Conservation (phyloP, 345 rosid genomes). For the Lumnitzera racemosa region DNA sequence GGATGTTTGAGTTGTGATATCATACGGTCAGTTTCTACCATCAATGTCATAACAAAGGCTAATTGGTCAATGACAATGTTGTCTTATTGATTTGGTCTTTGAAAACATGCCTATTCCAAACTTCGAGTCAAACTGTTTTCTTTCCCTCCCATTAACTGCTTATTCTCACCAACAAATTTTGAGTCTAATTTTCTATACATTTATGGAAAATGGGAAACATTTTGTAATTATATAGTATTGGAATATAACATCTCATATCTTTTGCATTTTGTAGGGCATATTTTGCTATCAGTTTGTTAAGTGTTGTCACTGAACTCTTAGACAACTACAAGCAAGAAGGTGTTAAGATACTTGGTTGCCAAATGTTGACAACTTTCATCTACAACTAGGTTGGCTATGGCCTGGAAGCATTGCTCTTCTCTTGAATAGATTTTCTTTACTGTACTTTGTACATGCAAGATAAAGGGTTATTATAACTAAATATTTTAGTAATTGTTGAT, state of each 20-base stretch:
- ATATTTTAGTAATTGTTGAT: no score
- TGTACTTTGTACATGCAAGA: not conserved
- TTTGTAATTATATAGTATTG: not conserved
- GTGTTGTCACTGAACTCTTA: slow-evolving; percentile 64
- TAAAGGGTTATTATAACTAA: not conserved
- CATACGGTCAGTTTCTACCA: no score
- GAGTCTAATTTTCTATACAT: no score
- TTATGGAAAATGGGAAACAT: not conserved
- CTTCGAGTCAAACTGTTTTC: no score
- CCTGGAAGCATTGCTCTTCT: not conserved
- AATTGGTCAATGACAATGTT: no score
- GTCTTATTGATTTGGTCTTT: no score
- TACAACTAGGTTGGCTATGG: slow-evolving; percentile 56
- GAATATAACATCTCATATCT: not conserved
- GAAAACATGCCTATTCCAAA: no score
- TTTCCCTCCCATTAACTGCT: no score
- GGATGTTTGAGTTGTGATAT: no score
- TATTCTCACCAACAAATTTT: no score
- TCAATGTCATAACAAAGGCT: no score
- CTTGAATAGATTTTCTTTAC: not conserved
- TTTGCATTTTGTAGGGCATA: slow-evolving; percentile 49
- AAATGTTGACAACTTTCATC: slow-evolving; percentile 72
- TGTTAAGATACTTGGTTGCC: slow-evolving; percentile 70
- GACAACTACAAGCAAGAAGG: slow-evolving; percentile 65
- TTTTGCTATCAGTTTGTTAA: slow-evolving; percentile 74